A percentile compares a stretch with the other conserved stretches of the same genome.
These are phyloP conservation scores for Penicillium corylophilum DNA, from an alignment of 2,329 filamentous ascomycete species.

Conservation along the genomic window DNA sequence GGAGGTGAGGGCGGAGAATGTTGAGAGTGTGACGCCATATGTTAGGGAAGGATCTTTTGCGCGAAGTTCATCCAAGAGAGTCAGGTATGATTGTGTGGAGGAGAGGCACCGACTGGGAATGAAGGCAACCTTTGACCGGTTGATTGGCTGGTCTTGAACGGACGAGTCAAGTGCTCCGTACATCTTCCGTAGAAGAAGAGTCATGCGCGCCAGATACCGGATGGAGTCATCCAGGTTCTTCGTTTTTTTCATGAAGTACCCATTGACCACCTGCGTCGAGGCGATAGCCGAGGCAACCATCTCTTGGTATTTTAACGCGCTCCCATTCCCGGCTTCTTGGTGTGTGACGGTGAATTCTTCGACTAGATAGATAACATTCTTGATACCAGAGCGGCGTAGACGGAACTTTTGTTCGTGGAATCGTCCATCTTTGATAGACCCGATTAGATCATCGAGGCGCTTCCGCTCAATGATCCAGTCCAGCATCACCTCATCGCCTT, in stretches of 20 bases:
- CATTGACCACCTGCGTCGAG: conserved; percentile 74
- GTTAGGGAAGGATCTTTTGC: conserved; percentile 47
- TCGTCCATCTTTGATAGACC: conserved; percentile 76
- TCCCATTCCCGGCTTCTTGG: conserved; percentile 44
- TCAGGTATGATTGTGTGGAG: conserved; percentile 66
- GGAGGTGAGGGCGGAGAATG: conserved; percentile 69
- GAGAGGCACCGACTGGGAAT: conserved; percentile 62
- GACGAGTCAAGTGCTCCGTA: conserved; percentile 46
- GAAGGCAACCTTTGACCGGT: conserved; percentile 38
- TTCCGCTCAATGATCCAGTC: conserved; percentile 83
- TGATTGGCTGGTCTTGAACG: conserved; percentile 6
- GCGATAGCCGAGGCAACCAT: conserved; percentile 71
- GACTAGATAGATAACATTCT: conserved; percentile 74
- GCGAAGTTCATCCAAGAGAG: conserved; percentile 60
- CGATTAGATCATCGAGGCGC: conserved; percentile 74
- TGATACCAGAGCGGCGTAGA: conserved; percentile 68
- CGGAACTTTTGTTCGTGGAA: conserved; percentile 86
- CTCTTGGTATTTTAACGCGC: conserved; percentile 58
- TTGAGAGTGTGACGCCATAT: conserved; percentile 67
- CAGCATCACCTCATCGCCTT: conserved; percentile 66
- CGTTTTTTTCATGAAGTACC: conserved; percentile 76
- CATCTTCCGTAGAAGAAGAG: conserved; percentile 62
- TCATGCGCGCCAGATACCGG: conserved; percentile 71
- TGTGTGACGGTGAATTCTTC: conserved; percentile 67
- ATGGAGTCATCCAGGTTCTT: conserved; percentile 75